Percentiles rank a stretch among this genome's conserved stretches.
phyloP scores from a whole-genome alignment of 108 stramenopile species.

The Pseudonitzschia delicatissima region DNA sequence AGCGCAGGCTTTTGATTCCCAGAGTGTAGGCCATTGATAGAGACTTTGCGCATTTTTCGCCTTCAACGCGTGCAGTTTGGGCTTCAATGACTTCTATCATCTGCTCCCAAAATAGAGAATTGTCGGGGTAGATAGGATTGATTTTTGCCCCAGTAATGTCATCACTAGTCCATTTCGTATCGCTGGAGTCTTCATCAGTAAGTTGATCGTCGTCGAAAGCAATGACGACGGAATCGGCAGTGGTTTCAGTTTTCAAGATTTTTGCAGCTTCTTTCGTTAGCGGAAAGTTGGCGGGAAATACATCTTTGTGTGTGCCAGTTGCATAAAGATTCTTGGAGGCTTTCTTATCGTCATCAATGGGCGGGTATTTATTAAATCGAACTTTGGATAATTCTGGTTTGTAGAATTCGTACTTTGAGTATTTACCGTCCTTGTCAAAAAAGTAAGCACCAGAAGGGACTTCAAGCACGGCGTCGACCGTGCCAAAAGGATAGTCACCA shows the following conservation, averaged over 20 bases:
- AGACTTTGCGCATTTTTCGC: not conserved
- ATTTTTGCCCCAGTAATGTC: not conserved
- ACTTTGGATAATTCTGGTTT: no score
- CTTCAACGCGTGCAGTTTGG: conserved; percentile 4
- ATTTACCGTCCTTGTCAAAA: no score
- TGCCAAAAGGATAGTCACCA: no score
- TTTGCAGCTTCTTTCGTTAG: not conserved
- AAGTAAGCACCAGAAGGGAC: no score
- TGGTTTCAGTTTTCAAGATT: conserved; percentile 12
- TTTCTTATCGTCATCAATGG: conserved; percentile 8
- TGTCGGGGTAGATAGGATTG: not conserved
- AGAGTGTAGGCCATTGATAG: conserved; percentile 12
- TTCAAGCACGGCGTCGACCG: no score
- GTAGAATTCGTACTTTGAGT: no score
- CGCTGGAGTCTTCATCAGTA: not conserved
- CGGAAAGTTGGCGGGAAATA: conserved; percentile 10
- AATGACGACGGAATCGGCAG: conserved; percentile 16
- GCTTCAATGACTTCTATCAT: conserved; percentile 13
- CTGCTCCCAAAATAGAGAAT: conserved; percentile 23
- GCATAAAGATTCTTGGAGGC: not conserved
- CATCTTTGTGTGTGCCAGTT: not conserved
- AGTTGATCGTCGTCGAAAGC: not conserved
- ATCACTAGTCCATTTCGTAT: no score
- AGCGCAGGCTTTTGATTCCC: not conserved
- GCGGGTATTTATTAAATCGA: conserved; percentile 8